phyloP scores from a whole-genome alignment of 441 rosid species.

The Erodium chrysanthum region DNA sequence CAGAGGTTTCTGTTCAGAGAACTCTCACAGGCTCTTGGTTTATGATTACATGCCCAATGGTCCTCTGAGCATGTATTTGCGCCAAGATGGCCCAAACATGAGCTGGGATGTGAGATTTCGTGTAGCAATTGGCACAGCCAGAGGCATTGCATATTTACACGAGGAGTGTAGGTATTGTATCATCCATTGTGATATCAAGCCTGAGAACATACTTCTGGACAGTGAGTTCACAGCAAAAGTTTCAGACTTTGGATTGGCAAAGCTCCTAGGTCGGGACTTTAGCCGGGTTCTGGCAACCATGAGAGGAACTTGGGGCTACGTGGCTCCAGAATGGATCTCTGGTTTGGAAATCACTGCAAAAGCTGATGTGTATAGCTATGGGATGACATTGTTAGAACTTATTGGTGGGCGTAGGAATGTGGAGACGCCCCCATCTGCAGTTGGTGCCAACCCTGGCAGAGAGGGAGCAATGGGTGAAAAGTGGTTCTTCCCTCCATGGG shows the following conservation, averaged over 20 bases:
- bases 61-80: slow-evolving; percentile 49
- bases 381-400: slow-evolving; percentile 77
- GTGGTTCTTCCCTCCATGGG: slow-evolving; percentile 90
- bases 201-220: slow-evolving; percentile 77
- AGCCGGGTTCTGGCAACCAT: slow-evolving; percentile 70
- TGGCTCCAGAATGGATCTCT: slow-evolving; percentile 90
- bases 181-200: slow-evolving; percentile 86
- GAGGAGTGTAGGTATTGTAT: slow-evolving; percentile 88
- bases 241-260: slow-evolving; percentile 77
- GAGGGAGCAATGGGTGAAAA: slow-evolving; percentile 30
- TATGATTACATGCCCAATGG: slow-evolving; percentile 91
- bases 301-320: slow-evolving; percentile 90
- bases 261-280: slow-evolving; percentile 75
- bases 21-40: slow-evolving; percentile 58
- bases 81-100: slow-evolving; percentile 37
- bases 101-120: slow-evolving; percentile 62
- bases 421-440: slow-evolving; percentile 30
- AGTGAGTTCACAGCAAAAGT: slow-evolving; percentile 51
- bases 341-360: slow-evolving; percentile 72
- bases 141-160: slow-evolving; percentile 68
- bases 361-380: slow-evolving; percentile 82
- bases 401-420: slow-evolving; percentile 78
- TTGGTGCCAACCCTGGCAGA: slow-evolving; percentile 16
- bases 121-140: slow-evolving; percentile 63
- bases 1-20: slow-evolving; percentile 74